phyloP scores from a whole-genome alignment of 2,329 filamentous ascomycete species.

The Ophiosphaerella herpotricha region DNA sequence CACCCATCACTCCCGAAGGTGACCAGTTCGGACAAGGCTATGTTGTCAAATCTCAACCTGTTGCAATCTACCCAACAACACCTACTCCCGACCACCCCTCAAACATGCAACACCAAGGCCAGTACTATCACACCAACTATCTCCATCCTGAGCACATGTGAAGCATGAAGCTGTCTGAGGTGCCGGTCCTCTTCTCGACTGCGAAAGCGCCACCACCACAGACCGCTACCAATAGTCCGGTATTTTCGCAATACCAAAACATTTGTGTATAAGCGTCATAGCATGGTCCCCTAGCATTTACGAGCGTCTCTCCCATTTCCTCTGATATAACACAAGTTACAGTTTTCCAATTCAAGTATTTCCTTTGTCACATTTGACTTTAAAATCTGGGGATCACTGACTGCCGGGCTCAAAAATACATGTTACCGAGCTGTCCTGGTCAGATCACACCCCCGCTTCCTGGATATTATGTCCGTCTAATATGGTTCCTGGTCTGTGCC shows the following conservation, averaged over 20 bases:
- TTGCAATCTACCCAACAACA: constrained; percentile 42
- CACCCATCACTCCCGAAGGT: constrained; percentile 79
- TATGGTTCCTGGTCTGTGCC: constrained; percentile 29
- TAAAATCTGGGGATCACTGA: constrained; percentile 29
- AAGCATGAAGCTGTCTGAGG: constrained; percentile 14
- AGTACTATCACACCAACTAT: constrained; percentile 44
- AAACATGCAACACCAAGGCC: constrained; percentile 35
- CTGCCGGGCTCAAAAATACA: constrained; percentile 12
- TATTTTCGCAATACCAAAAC: constrained; percentile 44
- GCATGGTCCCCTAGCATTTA: constrained; percentile 45
- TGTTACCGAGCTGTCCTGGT: constrained; percentile 19
- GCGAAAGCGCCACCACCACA: constrained; percentile 19
- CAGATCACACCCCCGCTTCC: constrained; percentile 20
- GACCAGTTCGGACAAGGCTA: constrained; percentile 43
- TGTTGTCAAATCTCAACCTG: constrained; percentile 35
- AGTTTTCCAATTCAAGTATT: constrained; percentile 38
- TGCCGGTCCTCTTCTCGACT: constrained; percentile 18
- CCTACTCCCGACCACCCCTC: constrained; percentile 41
- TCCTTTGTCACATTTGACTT: constrained; percentile 41
- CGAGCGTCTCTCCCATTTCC: constrained; percentile 41
- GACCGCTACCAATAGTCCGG: constrained; percentile 16
- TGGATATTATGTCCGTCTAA: constrained; percentile 40
- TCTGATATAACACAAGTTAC: constrained; percentile 41
- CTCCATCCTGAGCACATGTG: constrained; percentile 44
- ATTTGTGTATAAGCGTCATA: constrained; percentile 47